phyloP scores from a whole-genome alignment of 225 moss, liverwort and hornwort genomes.

The Rhytidiadelphus loreus region DNA sequence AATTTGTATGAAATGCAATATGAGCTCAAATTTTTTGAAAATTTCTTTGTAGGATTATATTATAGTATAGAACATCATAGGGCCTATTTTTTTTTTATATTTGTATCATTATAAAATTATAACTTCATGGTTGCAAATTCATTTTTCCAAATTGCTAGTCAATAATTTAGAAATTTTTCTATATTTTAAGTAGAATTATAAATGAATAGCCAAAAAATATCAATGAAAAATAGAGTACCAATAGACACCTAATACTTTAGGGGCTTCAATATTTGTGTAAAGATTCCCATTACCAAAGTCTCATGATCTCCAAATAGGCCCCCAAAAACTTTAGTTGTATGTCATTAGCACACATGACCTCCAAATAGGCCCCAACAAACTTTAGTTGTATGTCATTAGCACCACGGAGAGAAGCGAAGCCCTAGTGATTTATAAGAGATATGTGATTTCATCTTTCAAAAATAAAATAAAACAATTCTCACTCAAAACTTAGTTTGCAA shows the following conservation, averaged over 20 bases:
- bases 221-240: neutral
- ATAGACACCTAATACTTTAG: neutral
- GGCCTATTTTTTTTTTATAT: too few species aligned
- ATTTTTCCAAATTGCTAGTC: too few species aligned
- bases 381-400: fast-evolving
- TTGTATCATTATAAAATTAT: too few species aligned
- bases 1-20: too few species aligned
- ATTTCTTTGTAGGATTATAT: too few species aligned
- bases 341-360: fast-evolving
- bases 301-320: fast-evolving
- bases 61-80: too few species aligned
- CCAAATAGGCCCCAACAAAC: too few species aligned
- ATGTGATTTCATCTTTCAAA: neutral
- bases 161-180: fast-evolving
- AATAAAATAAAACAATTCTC: neutral
- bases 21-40: too few species aligned
- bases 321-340: fast-evolving
- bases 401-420: fast-evolving
- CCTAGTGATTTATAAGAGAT: neutral
- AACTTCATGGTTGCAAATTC: too few species aligned
- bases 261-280: neutral
- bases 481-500: neutral
- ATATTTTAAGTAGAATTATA: neutral
- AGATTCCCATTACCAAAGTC: neutral
- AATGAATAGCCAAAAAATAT: neutral